Conservation (phyloP, 495 filamentous ascomycete species). For the Penicillium nucicola region DNA sequence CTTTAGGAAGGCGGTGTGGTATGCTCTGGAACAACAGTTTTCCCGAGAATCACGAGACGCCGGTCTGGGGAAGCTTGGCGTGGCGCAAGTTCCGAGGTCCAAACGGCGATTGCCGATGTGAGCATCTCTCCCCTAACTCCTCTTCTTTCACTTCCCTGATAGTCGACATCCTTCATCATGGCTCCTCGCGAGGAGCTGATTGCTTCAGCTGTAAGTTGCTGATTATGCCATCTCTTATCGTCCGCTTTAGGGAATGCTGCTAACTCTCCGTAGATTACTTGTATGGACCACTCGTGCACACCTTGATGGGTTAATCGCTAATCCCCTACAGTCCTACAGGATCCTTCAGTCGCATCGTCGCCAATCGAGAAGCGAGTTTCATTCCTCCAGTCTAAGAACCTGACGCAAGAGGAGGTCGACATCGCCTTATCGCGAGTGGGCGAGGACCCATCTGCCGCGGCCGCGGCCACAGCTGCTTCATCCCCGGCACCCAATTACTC, state of each 20-base stretch:
- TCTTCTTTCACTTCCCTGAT: conserved; percentile 9
- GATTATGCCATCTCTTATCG: not conserved
- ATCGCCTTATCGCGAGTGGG: conserved; percentile 72
- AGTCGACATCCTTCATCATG: conserved; percentile 48
- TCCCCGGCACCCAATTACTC: conserved; percentile 43
- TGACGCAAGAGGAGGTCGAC: conserved; percentile 93
- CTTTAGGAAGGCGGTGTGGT: conserved; percentile 32
- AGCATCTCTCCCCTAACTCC: conserved; percentile 14
- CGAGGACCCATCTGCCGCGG: conserved; percentile 47
- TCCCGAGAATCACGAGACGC: conserved; percentile 34
- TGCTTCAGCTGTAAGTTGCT: conserved; percentile 65
- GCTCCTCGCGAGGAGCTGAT: conserved; percentile 78
- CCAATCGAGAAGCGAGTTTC: conserved; percentile 89
- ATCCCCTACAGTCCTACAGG: conserved; percentile 71
- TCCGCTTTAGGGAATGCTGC: conserved; percentile 8
- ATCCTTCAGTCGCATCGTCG: conserved; percentile 84
- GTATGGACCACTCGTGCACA: conserved; percentile 22
- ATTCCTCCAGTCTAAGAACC: conserved; percentile 94
- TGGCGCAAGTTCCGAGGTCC: conserved; percentile 41
- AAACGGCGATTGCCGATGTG: conserved; percentile 25
- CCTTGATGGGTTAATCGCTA: conserved; percentile 14
- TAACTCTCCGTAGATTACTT: conserved; percentile 35
- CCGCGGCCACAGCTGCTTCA: conserved; percentile 24
- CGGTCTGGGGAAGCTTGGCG: conserved; percentile 39
- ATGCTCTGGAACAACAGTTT: conserved; percentile 12